Conservation (phyloP, 1,284 basidiomycete genomes). For the Athelia sp. region DNA sequence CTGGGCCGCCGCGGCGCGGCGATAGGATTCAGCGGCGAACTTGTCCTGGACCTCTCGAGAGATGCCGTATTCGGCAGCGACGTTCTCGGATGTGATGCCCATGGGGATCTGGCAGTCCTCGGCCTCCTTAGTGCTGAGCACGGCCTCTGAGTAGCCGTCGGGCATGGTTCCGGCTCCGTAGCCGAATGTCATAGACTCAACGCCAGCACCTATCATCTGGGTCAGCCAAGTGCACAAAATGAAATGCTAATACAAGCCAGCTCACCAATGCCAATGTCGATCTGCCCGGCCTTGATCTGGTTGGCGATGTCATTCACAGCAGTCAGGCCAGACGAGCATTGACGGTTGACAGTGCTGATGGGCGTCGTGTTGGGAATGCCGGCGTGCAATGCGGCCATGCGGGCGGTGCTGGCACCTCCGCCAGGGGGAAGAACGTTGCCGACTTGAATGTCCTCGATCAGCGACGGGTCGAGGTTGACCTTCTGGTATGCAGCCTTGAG, state of each 20-base stretch:
- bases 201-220: conserved; percentile 69
- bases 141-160: conserved; percentile 74
- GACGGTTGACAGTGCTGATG: conserved; percentile 90
- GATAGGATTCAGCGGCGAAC: conserved; percentile 84
- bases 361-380: conserved; percentile 84
- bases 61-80: conserved; percentile 76
- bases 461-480: conserved; percentile 68
- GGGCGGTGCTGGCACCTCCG: conserved; percentile 86
- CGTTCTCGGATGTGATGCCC: conserved; percentile 98
- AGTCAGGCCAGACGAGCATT: conserved; percentile 91
- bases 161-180: conserved; percentile 73
- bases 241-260: conserved; percentile 10
- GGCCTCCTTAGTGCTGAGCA: conserved; percentile 77
- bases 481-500: conserved; percentile 69
- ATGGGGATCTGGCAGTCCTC: conserved; percentile 94
- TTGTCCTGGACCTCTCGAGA: conserved; percentile 75
- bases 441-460: conserved; percentile 88
- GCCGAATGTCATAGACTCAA: conserved; percentile 92
- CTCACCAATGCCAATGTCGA: conserved; percentile 90
- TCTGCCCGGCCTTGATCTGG: conserved; percentile 79
- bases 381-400: conserved; percentile 91
- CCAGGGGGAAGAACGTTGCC: conserved; percentile 93
- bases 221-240: conserved; percentile 2
- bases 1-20: conserved; percentile 84
- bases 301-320: conserved; percentile 91